Evolutionary conservation across 306 rosid species (phyloP).

Genomic region (Phaseolus lunatus): DNA sequence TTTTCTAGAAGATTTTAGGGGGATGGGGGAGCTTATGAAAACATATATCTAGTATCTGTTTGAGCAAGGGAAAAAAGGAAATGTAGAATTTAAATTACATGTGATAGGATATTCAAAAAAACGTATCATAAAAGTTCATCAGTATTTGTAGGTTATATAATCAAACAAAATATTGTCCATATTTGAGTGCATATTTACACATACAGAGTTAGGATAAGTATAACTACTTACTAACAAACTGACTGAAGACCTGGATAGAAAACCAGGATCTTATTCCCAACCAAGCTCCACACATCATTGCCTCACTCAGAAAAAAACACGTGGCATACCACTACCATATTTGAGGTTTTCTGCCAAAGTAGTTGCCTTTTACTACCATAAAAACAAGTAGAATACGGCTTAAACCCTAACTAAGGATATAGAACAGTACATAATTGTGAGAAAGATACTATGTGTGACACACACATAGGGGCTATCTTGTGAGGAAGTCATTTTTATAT

Average conservation of each 20-base stretch:
- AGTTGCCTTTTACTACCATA: neutral
- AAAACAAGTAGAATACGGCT: neutral
- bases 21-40: neutral
- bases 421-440: neutral
- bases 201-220: neutral
- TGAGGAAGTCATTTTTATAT: neutral
- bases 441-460: neutral
- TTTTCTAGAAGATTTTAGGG: neutral
- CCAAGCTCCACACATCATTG: constrained; percentile 5
- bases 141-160: constrained; percentile 10
- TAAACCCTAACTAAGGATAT: neutral
- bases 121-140: neutral
- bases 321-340: neutral
- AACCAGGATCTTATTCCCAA: constrained; percentile 12
- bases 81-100: neutral
- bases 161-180: neutral
- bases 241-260: neutral
- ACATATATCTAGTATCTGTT: constrained; percentile 2
- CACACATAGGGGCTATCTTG: neutral
- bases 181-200: neutral
- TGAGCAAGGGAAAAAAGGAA: neutral
- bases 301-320: neutral
- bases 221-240: neutral
- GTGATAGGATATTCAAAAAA: constrained; percentile 10
- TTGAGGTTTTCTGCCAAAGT: neutral